Evolutionary conservation across 768 basidiomycete genomes (phyloP), one percentile per base, ranked within the genome.

Genomic region (Lactifluus subvellereus): DNA sequence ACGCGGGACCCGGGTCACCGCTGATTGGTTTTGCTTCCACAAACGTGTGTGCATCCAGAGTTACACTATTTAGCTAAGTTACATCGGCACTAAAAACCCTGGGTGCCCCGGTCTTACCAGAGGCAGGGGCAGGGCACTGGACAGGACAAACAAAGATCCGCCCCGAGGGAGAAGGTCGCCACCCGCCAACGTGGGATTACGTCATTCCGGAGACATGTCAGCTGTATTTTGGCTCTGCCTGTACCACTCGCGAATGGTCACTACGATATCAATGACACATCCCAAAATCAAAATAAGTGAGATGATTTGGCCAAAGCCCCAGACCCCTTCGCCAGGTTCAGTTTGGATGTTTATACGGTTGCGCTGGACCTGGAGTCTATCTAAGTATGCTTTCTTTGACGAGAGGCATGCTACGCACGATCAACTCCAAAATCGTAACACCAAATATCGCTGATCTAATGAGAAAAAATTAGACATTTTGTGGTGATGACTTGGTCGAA

Each of bases 291-390:
- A 40, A 43, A 53, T 20, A 1, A 62, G 10, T 7, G 62, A 5
- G 16, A 59, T 37, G 22, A 64, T 59, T 54, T 64, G 62, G 11
- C 57, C 62, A 45, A 64, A 64, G 14, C 57, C 57, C 57, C 57
- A 64, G 10, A 1, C 16, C 8, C 30, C 20, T 54, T 64, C 57
- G 7, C 62, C 62, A 35, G 52, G 14, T 22, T 54, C 62, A 27
- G 52, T 9, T 33, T 54, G 22, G 30, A 59, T 59, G 32, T 54
- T 35, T n/a, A 2, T 18, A 7, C 32, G 45, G 27, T 64, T 64
- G 32, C 32, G 47, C 32, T 43, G 47, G 38, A 64, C 57, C 62
- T 64, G 32, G 30, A 38, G 20, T 30, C 22, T 50, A 6, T 16
- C 13, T 59, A 10, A 64, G 62, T 33, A 49, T 14, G 18, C 32